Percentiles rank a stretch among this genome's conserved stretches.
Conservation (phyloP, 2,329 filamentous ascomycete genomes). For the Sporothrix pseudoabietina region DNA sequence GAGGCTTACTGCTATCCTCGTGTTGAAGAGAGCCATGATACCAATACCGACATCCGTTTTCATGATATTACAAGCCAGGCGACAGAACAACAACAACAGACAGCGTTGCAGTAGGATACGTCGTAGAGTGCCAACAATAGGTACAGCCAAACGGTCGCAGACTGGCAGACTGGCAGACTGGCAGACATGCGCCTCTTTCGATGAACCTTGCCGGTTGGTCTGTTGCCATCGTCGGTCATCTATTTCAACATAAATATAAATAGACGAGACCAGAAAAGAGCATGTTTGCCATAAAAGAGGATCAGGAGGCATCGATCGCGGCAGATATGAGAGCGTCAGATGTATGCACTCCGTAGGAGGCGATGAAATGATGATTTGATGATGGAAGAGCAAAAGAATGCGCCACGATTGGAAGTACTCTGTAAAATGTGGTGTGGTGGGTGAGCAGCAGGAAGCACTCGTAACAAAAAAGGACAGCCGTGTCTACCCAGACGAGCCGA, state of each 20-base stretch:
- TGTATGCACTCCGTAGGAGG: neutral
- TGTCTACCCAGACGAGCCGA: conserved; percentile 10
- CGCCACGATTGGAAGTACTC: neutral
- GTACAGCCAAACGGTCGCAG: neutral
- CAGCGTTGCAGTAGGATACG: neutral
- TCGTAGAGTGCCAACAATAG: no score
- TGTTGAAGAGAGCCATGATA: neutral
- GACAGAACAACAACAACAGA: neutral
- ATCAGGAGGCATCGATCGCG: neutral
- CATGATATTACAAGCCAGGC: neutral
- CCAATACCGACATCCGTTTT: neutral
- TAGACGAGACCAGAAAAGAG: neutral
- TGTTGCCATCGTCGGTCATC: neutral
- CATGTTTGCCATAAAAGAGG: neutral
- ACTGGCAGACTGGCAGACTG: no score
- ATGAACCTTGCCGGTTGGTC: neutral
- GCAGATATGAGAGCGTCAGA: neutral
- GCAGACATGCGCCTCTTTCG: conserved; percentile 1
- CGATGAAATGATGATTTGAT: neutral
- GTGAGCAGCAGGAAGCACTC: neutral
- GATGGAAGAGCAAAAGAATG: neutral
- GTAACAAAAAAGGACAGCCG: neutral
- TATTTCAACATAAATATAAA: neutral
- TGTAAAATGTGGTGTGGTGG: neutral
- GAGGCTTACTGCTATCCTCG: conserved; percentile 14